Base-by-base conservation (phyloP, 169 alveolate genomes). In the Plasmodium malariae region DNA sequence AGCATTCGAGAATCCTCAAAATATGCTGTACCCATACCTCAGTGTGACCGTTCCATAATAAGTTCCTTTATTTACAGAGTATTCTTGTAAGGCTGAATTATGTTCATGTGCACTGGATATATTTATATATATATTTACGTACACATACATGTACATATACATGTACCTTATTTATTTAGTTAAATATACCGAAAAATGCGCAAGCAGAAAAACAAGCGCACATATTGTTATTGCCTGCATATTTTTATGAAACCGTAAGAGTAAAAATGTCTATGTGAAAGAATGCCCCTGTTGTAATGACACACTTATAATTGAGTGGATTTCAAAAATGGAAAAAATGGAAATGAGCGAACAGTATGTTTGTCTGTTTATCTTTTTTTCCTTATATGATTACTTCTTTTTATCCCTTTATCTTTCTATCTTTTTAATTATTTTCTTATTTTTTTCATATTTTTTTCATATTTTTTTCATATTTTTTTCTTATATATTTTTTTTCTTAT, bases 21-120 rank as follows among this genome's bases (percentile, higher is more conserved):
- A 78, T 78, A 78, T 78, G 54, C 76, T 36, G 63, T 78, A 67
- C 89, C 89, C 4, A 78, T 78, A 60, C 89, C 89, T 9, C 89
- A 78, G 40, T 78, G 89, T 54, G 89, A 78, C 37, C 89, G 89
- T 45, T 78, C 89, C 30, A 19, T 78, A 48, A 78, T 78, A 30
- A 78, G 89, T 68, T 78, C 89, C 55, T 19, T 78, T 24, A 65
- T 78, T 12, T 78, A 78, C 63, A 51, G 40, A 68, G 30, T 78
- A 45, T 78, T 78, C 40, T 48, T 78, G 89, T 78, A 78, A 78
- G 40, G 1, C 19, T 34, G 30, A 73, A 57, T 0, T 40, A 73
- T 12, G 45, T 17, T 2, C 17, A 34, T 73, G 32, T 73, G 45
- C 60, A 67, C 30, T 14, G 17, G 11, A 40, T 55, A 54, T 54